phyloP scores from a whole-genome alignment of 148 eudicot species.

The Tetragonia tetragonoides region DNA sequence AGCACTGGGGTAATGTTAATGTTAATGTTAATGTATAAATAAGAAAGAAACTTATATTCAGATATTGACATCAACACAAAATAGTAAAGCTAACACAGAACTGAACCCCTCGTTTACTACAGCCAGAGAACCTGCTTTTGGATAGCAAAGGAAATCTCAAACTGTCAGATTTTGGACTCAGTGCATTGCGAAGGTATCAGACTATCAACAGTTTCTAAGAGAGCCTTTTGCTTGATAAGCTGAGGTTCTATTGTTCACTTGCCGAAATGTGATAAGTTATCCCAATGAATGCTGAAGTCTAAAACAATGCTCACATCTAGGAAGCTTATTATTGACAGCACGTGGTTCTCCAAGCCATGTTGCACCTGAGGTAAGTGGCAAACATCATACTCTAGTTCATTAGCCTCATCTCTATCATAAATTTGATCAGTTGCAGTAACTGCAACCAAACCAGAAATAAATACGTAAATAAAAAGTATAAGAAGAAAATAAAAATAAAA shows the following conservation, averaged over 20 bases:
- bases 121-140: conserved; percentile 63
- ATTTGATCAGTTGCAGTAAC: background rate
- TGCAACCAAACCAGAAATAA: no score
- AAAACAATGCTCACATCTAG: conserved; percentile 28
- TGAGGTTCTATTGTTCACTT: no score
- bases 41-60: no score
- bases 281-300: background rate
- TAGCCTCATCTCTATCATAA: background rate
- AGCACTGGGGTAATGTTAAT: no score
- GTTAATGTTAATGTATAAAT: no score
- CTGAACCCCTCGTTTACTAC: conserved; percentile 12
- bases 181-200: conserved; percentile 44
- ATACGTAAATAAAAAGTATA: no score
- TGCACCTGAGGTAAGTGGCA: conserved; percentile 45
- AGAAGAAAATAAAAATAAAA: no score
- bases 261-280: background rate
- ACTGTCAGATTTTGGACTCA: conserved; percentile 66
- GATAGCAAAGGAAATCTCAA: conserved; percentile 55
- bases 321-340: conserved; percentile 40
- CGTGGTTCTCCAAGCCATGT: conserved; percentile 50
- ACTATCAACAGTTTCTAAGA: no score
- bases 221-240: no score
- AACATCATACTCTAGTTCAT: background rate
- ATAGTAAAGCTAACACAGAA: background rate
- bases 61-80: background rate